phyloP scores from a whole-genome alignment of 2,329 filamentous ascomycete genomes.

The Paecilomyces formosus region DNA sequence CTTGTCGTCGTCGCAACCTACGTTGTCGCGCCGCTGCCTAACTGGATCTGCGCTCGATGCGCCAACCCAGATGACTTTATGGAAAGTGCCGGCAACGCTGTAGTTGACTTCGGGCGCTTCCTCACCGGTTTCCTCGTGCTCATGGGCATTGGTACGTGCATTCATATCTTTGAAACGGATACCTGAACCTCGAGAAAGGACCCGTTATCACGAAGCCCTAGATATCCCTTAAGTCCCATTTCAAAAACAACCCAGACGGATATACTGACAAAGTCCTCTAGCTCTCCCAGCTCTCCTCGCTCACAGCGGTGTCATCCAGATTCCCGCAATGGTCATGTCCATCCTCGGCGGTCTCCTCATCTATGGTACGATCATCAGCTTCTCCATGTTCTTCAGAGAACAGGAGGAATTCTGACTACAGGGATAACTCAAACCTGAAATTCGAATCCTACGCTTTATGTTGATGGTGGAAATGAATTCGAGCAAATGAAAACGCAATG shows the following conservation, averaged over 20 bases:
- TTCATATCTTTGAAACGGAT: not conserved
- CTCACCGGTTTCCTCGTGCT: constrained; percentile 91
- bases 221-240: not conserved
- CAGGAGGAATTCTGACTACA: constrained; percentile 76
- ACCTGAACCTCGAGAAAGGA: not conserved
- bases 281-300: constrained; percentile 83
- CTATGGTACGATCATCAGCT: constrained; percentile 96
- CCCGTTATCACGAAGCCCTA: not conserved
- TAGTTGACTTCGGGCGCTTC: constrained; percentile 92
- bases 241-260: not conserved
- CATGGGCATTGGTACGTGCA: constrained; percentile 84
- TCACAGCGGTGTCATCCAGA: constrained; percentile 73
- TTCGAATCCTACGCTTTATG: not conserved
- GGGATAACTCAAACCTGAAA: not conserved
- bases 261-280: constrained; percentile 30
- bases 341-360: constrained; percentile 88
- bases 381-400: constrained; percentile 96
- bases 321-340: constrained; percentile 90
- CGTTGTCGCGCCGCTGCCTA: constrained; percentile 84
- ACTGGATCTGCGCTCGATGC: constrained; percentile 88
- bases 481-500: not conserved
- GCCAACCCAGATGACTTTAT: constrained; percentile 94
- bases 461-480: not conserved
- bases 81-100: constrained; percentile 69
- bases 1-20: constrained; percentile 95